These are phyloP conservation scores for Arabidopsis lyrata DNA, from an alignment of 441 rosid species.

Conservation along the genomic window DNA sequence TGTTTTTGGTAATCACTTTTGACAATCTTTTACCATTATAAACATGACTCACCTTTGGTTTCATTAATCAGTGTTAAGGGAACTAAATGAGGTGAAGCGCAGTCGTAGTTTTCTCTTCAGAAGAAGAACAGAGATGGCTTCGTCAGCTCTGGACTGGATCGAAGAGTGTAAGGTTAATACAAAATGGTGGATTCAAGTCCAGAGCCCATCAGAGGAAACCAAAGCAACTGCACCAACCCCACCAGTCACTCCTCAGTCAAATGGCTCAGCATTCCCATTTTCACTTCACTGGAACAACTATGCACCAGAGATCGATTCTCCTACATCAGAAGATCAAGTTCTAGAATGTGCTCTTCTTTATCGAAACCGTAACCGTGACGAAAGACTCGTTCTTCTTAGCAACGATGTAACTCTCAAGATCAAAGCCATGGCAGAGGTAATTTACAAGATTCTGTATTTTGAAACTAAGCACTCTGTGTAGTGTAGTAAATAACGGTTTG, in stretches of 20 bases:
- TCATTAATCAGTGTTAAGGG: slow-evolving; percentile 65
- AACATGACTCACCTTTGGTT: slow-evolving; percentile 8
- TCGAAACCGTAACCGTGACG: slow-evolving; percentile 53
- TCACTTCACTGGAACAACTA: slow-evolving; percentile 44
- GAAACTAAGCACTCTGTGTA: not conserved
- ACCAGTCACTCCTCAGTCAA: slow-evolving; percentile 66
- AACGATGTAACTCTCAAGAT: slow-evolving; percentile 66
- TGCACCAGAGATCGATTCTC: slow-evolving; percentile 58
- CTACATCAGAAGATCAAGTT: slow-evolving; percentile 74
- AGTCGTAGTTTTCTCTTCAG: slow-evolving; percentile 54
- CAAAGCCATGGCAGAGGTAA: slow-evolving; percentile 94
- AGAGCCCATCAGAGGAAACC: slow-evolving; percentile 66
- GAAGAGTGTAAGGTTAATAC: slow-evolving; percentile 69
- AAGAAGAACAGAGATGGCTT: slow-evolving; percentile 60
- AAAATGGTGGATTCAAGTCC: slow-evolving; percentile 85
- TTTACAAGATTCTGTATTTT: not conserved
- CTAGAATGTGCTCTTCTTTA: slow-evolving; percentile 69
- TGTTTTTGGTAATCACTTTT: not conserved
- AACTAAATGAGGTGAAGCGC: slow-evolving; percentile 67
- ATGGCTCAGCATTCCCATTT: slow-evolving; percentile 46
- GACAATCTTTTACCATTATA: not conserved
- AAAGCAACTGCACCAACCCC: slow-evolving; percentile 65
- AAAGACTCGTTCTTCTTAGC: slow-evolving; percentile 73
- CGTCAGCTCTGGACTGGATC: slow-evolving; percentile 75
- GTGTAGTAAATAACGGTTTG: not conserved